Conservation (phyloP, 495 filamentous ascomycete species). For the Oidiodendron maius region DNA sequence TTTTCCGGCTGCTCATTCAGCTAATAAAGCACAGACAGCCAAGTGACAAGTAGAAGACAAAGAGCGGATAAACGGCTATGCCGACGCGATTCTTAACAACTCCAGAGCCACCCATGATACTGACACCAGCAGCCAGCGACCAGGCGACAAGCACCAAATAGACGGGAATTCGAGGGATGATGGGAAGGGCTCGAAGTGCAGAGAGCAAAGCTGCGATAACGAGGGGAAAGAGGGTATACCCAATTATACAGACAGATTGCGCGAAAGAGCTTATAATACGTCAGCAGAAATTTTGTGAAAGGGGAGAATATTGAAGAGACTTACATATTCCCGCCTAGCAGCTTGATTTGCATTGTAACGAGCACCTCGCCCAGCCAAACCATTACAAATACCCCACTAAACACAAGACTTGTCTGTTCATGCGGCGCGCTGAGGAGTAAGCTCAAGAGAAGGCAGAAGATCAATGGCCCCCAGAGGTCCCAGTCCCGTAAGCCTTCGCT, state of each 20-base stretch:
- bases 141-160: slow-evolving; percentile 83
- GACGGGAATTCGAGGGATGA: slow-evolving; percentile 77
- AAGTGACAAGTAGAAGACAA: slow-evolving; percentile 92
- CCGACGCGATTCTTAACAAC: slow-evolving; percentile 92
- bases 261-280: slow-evolving; percentile 72
- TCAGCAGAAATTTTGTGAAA: slow-evolving; percentile 6
- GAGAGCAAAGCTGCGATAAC: slow-evolving; percentile 90
- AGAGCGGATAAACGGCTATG: slow-evolving; percentile 89
- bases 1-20: slow-evolving; percentile 28
- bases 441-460: slow-evolving; percentile 86
- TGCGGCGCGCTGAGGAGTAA: slow-evolving; percentile 75
- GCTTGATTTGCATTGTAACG: slow-evolving; percentile 96
- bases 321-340: slow-evolving; percentile 96
- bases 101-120: slow-evolving; percentile 91
- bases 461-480: slow-evolving; percentile 94
- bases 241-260: slow-evolving; percentile 95
- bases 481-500: slow-evolving; percentile 84
- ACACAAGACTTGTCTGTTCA: slow-evolving; percentile 79
- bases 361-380: slow-evolving; percentile 97
- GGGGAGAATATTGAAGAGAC: slow-evolving; percentile 25
- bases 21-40: slow-evolving; percentile 96
- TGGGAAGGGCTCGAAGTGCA: slow-evolving; percentile 67
- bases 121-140: slow-evolving; percentile 92
- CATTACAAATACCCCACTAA: slow-evolving; percentile 91
- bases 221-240: slow-evolving; percentile 97